phyloP scores from a whole-genome alignment of 306 rosid species.

The Lathyrus tuberosus region DNA sequence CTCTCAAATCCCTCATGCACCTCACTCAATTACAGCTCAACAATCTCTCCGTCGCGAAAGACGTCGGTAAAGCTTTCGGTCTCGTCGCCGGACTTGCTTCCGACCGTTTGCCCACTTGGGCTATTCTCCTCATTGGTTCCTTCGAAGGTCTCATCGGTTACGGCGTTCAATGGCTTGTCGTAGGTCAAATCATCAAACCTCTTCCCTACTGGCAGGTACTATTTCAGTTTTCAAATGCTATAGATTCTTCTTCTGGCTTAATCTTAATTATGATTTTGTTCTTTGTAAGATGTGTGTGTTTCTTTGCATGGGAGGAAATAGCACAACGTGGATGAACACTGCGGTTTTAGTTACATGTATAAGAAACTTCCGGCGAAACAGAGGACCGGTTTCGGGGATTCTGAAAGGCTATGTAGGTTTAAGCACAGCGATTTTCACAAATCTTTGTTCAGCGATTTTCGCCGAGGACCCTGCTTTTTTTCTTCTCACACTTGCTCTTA shows the following conservation, averaged over 20 bases:
- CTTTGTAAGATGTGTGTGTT: constrained; percentile 61
- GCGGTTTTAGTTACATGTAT: constrained; percentile 84
- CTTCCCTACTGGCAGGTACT: constrained; percentile 90
- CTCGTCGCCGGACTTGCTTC: constrained; percentile 83
- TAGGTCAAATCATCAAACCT: constrained; percentile 61
- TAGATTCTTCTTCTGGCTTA: no score
- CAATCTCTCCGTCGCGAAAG: constrained; percentile 81
- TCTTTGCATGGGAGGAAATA: constrained; percentile 92
- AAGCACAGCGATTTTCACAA: constrained; percentile 95
- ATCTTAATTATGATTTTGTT: not conserved
- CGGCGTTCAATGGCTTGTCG: constrained; percentile 93
- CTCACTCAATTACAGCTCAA: constrained; percentile 82
- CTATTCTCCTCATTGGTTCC: constrained; percentile 74
- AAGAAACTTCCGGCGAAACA: constrained; percentile 69
- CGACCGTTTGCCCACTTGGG: constrained; percentile 72
- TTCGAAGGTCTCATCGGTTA: constrained; percentile 79
- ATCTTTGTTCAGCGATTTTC: constrained; percentile 69
- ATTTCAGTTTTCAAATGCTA: not conserved
- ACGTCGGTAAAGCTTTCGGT: constrained; percentile 83
- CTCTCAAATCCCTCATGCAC: constrained; percentile 79
- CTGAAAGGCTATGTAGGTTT: constrained; percentile 81
- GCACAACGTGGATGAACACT: constrained; percentile 99
- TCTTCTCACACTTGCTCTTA: constrained; percentile 67
- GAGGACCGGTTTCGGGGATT: constrained; percentile 90
- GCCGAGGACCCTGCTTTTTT: constrained; percentile 62